phyloP scores from a whole-genome alignment of 371 early-diverging fungal species.

The Saksenaea oblongispora region DNA sequence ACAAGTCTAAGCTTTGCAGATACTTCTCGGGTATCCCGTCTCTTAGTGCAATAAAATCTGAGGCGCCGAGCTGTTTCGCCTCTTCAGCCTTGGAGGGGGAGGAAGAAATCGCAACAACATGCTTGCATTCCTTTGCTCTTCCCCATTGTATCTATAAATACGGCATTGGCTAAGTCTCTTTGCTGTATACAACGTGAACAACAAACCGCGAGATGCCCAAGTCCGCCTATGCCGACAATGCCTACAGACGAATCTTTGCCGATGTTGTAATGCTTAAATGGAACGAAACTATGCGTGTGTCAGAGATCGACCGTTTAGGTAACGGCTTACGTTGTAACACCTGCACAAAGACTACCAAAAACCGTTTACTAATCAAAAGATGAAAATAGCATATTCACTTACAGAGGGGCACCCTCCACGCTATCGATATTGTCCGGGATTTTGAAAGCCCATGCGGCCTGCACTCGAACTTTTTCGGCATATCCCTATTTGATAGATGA shows the following conservation, averaged over 20 bases:
- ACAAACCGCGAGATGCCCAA: constrained; percentile 67
- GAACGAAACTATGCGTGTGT: constrained; percentile 35
- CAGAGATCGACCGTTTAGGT: not conserved
- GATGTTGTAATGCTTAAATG: constrained; percentile 51
- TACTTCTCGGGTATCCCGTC: constrained; percentile 13
- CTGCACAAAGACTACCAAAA: constrained; percentile 63
- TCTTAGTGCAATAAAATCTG: constrained; percentile 28
- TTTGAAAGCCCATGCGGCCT: constrained; percentile 50
- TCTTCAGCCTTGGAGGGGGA: constrained; percentile 68
- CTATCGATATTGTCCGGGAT: constrained; percentile 52
- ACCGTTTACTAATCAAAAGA: not conserved
- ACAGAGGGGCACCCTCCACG: constrained; percentile 46
- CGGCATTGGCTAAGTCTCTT: not conserved
- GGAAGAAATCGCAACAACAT: constrained; percentile 74
- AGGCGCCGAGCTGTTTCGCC: constrained; percentile 71
- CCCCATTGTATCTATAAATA: constrained; percentile 60
- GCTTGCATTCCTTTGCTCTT: constrained; percentile 54
- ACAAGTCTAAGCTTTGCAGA: constrained; percentile 40
- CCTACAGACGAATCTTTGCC: constrained; percentile 58
- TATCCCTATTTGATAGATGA: constrained; percentile 25
- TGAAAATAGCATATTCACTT: constrained; percentile 13
- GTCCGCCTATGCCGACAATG: constrained; percentile 74
- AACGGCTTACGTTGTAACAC: constrained; percentile 62
- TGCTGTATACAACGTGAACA: not conserved
- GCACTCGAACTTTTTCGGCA: constrained; percentile 40